Base-by-base conservation (phyloP, 2,329 filamentous ascomycete genomes). In the Ascochyta koolunga region DNA sequence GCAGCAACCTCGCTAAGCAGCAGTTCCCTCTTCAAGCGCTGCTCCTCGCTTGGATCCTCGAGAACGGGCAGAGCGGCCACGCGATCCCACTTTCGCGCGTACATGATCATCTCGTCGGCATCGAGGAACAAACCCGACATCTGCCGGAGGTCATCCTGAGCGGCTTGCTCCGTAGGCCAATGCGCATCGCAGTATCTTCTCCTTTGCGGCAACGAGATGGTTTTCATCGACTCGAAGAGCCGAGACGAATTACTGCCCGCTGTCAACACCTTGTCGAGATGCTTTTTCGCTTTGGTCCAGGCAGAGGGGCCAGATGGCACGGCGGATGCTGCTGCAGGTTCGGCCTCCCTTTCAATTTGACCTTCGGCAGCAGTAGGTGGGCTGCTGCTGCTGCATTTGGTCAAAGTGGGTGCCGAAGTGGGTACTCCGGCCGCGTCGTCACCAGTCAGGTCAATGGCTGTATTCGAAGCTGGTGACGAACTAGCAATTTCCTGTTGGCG, bases 41-140 rank as follows among this genome's bases (percentile, higher is more conserved):
- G 2, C 27, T 29, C 27, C 3, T 29, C 27, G 27, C 27, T 29
- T 29, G 27, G 27, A 13, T 29, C 27, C 27, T 15, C 27, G 27
- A 29, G 27, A 29, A 1, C 11, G 0, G 27, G 27, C 9, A 29
- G 27, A 15, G 27, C 27, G 5, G 27, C n/a, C 11, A 25, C 36
- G 15, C 6, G 8, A 19, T 46, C 36, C 49, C 49, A 52, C 18
- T 35, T 29, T 19, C 24, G 10, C 10, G 36, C 21, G 4, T 46
- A 52, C 3, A 16, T 22, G 9, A 52, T 7, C 41, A 52, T 35
- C 24, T 52, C 49, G 1, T 33, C 9, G 3, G 36, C 49, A 16
- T 52, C 49, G 11, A 52, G 27, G 9, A 46, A 52, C 15, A 27
- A 37, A 8, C 16, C 13, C 8, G 49, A 52, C 29, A 41, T 52